A percentile compares a stretch with the other conserved stretches of the same genome.
Evolutionary conservation across 2,329 filamentous ascomycete species (phyloP).

Genomic region (Aureobasidium sp.): DNA sequence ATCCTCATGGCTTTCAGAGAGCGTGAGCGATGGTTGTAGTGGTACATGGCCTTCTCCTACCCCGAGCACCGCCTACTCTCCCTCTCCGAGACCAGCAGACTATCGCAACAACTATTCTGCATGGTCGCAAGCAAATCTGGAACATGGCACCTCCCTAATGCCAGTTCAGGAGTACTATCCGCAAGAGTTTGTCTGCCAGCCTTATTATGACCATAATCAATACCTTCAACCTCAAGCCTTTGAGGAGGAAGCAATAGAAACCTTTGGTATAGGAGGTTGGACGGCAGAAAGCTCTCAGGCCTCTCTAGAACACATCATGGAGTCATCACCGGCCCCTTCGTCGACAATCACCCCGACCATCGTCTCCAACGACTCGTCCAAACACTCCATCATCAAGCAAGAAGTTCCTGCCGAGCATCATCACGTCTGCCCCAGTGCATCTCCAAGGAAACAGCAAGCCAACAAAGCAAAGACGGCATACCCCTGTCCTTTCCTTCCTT

Average conservation of each 20-base stretch:
- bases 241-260: not conserved
- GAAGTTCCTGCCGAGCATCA: not conserved
- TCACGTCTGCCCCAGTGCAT: not conserved
- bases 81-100: not conserved
- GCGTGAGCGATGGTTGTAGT: slow-evolving; percentile 1
- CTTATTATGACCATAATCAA: not conserved
- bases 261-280: not conserved
- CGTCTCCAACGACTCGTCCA: not conserved
- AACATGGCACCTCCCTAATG: too few relatives aligned
- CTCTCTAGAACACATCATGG: not conserved
- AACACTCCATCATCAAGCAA: not conserved
- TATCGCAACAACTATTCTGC: not conserved
- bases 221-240: not conserved
- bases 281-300: not conserved
- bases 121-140: not conserved
- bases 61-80: not conserved
- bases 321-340: not conserved
- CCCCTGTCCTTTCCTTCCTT: slow-evolving; percentile 69
- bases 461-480: slow-evolving; percentile 41
- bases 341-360: not conserved
- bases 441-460: not conserved
- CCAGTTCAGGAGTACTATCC: too few relatives aligned
- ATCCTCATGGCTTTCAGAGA: not conserved
- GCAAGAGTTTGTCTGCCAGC: not conserved
- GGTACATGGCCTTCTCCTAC: slow-evolving; percentile 14